Evolutionary conservation across 2,329 filamentous ascomycete species (phyloP), one percentile per base, ranked within the genome.

Genomic region (Pestalotiopsis sp.): DNA sequence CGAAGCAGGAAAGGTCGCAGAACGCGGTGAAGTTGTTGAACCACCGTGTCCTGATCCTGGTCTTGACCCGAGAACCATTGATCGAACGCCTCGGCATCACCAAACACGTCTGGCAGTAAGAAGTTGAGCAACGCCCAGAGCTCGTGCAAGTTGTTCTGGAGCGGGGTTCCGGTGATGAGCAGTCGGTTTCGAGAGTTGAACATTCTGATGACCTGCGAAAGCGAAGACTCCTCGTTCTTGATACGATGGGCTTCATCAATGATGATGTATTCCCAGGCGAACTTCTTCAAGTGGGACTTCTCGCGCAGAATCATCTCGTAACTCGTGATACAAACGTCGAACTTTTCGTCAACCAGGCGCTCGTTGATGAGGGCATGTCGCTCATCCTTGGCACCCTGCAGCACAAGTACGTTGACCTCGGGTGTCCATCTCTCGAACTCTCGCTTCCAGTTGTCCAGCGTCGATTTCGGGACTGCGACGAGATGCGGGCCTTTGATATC

Each of bases 221-320:
- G 86, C 0, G 96, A 98, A 0, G 96, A 99, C 80, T 98, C 94
- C 79, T 99, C 96, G 81, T 99, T 99, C 85, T 99, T 99, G 88
- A 99, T 99, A 70, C 96, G 94, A 81, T 99, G 96, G 2, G 96
- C 90, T 83, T 99, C 96, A 76, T 99, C 96, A 72, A 99, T 97
- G 74, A 99, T 97, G 80, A 99, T 99, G 81, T 99, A 99, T 80
- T 99, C 95, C 96, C 96, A 99, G 0, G 96, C 95, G 79, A 99
- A 97, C 80, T 98, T 98, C 83, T 96, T 97, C 73, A 99, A 82
- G 74, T 97, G 94, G 1, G 93, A 86, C 83, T 99, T 98, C 79
- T 99, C 96, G 68, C 96, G 90, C 13, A 99, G 86, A 69, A 99
- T 94, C 95, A 99, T 98, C 80, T 99, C 96, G 83, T 99, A 99